Evolutionary conservation across 164 flowering plant genomes (phyloP).

Genomic region (Umbilicus rupestris): DNA sequence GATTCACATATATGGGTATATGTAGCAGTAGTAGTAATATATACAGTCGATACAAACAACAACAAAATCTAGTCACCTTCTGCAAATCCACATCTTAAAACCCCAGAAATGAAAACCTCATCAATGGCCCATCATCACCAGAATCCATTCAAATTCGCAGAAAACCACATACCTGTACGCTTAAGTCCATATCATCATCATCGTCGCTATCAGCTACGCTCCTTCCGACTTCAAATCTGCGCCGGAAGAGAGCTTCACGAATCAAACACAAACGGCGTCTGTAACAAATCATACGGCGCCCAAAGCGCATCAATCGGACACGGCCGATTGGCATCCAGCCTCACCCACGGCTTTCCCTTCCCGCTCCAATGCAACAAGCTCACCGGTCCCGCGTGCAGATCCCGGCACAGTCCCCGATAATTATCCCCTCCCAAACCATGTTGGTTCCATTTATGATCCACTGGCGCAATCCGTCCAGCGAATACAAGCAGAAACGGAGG

Average conservation of each 20-base stretch:
- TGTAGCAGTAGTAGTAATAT: not conserved
- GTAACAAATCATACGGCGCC: constrained; percentile 83
- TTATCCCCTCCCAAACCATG: constrained; percentile 92
- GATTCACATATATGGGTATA: constrained; percentile 3
- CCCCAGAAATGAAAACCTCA: not conserved
- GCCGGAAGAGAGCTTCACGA: constrained; percentile 10
- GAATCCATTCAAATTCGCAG: constrained; percentile 5
- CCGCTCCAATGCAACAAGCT: constrained; percentile 95
- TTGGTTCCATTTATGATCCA: constrained; percentile 91
- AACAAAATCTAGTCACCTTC: not conserved
- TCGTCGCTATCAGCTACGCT: not conserved
- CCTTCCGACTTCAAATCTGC: too few relatives aligned
- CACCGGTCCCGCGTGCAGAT: constrained; percentile 86
- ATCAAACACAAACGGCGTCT: constrained; percentile 36
- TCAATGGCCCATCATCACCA: not conserved
- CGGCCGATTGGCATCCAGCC: constrained; percentile 64
- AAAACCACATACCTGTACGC: not conserved
- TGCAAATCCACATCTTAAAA: constrained; percentile 5
- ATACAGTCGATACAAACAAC: not conserved
- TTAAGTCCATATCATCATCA: not conserved
- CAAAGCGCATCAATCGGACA: constrained; percentile 88
- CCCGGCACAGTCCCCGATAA: constrained; percentile 63
- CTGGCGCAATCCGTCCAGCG: constrained; percentile 72
- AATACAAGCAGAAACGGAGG: constrained; percentile 87
- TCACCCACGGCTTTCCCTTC: constrained; percentile 86